Evolutionary conservation across 1,284 basidiomycete genomes (phyloP).

Genomic region (Polyporus tsugae): DNA sequence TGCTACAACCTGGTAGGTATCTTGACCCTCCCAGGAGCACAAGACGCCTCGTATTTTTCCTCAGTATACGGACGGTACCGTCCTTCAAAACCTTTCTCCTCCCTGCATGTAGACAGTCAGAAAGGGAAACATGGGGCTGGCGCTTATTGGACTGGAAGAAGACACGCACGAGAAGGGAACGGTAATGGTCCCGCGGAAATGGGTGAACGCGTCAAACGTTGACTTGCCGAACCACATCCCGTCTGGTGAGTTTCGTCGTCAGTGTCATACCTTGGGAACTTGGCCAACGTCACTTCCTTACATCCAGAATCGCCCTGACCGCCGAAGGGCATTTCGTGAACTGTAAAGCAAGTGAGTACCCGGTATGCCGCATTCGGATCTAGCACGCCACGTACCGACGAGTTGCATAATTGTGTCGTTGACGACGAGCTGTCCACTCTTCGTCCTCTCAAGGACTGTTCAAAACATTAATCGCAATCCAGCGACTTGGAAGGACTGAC

Average conservation of each 20-base stretch:
- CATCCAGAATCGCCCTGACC: conserved; percentile 58
- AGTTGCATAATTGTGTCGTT: conserved; percentile 64
- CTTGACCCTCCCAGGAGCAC: conserved; percentile 19
- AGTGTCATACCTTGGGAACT: not conserved
- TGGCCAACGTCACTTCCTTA: conserved; percentile 38
- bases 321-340: conserved; percentile 55
- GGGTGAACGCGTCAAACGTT: conserved; percentile 57
- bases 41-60: conserved; percentile 31
- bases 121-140: not conserved
- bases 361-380: not conserved
- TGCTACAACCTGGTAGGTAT: conserved; percentile 20
- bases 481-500: conserved; percentile 36
- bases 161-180: conserved; percentile 46
- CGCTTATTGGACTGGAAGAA: not conserved
- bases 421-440: conserved; percentile 58
- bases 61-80: conserved; percentile 50
- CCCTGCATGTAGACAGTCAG: conserved; percentile 29
- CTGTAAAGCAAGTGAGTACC: conserved; percentile 28
- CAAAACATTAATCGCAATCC: conserved; percentile 28
- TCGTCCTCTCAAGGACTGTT: conserved; percentile 55
- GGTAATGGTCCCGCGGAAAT: conserved; percentile 51
- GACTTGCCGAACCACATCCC: conserved; percentile 54
- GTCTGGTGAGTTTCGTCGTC: conserved; percentile 40
- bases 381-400: conserved; percentile 42
- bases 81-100: conserved; percentile 39